Conservation (phyloP, 2,329 filamentous ascomycete species). For the Cercospora berteroae region DNA sequence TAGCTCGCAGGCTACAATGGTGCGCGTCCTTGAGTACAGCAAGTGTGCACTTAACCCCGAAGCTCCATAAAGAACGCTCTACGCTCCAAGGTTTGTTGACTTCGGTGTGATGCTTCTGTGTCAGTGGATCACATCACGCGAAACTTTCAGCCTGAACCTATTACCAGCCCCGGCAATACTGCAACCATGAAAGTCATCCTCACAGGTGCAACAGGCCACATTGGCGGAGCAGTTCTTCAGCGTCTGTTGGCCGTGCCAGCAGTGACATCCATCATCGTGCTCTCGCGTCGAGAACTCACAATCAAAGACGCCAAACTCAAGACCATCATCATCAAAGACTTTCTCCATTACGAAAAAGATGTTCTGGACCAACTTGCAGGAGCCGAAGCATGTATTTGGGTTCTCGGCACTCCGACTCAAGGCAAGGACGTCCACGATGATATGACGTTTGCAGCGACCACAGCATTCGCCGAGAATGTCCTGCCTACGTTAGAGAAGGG, state of each 20-base stretch:
- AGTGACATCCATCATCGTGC: slow-evolving; percentile 53
- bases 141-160: neutral
- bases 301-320: slow-evolving; percentile 51
- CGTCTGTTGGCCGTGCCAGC: slow-evolving; percentile 48
- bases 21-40: neutral
- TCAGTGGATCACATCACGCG: neutral
- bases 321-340: slow-evolving; percentile 54
- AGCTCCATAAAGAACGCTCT: neutral
- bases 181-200: slow-evolving; percentile 57
- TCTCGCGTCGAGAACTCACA: slow-evolving; percentile 51
- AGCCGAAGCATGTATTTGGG: slow-evolving; percentile 47
- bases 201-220: slow-evolving; percentile 55
- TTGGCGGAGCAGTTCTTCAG: slow-evolving; percentile 52
- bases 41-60: too few species aligned
- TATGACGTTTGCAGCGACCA: slow-evolving; percentile 37
- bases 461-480: slow-evolving; percentile 32
- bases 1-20: neutral
- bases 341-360: slow-evolving; percentile 49
- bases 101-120: neutral
- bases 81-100: neutral
- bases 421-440: slow-evolving; percentile 37
- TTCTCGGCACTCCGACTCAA: slow-evolving; percentile 27
- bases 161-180: neutral
- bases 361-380: slow-evolving; percentile 41
- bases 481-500: slow-evolving; percentile 21